These are phyloP conservation scores for Colletotrichum lupini DNA, from an alignment of 2,329 filamentous ascomycete genomes.

Conservation along the genomic window DNA sequence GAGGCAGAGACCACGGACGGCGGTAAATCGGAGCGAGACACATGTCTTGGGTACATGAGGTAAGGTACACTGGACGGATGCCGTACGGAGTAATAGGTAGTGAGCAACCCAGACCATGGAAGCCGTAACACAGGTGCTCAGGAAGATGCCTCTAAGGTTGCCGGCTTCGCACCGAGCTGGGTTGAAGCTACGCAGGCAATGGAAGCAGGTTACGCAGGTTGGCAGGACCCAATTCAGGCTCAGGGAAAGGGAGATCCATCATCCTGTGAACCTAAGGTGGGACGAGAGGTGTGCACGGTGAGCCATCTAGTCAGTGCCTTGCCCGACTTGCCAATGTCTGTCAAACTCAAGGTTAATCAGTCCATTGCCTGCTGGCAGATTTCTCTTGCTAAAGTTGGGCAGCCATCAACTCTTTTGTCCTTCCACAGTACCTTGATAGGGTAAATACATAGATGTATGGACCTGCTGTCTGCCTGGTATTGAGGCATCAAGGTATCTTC, in stretches of 20 bases:
- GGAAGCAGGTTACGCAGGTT: neutral
- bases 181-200: neutral
- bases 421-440: neutral
- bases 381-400: neutral
- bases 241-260: neutral
- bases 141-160: neutral
- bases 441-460: neutral
- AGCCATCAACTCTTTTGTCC: neutral
- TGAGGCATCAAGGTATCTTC: too few species aligned
- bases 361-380: neutral
- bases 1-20: neutral
- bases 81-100: neutral
- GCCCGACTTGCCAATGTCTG: neutral
- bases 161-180: constrained; percentile 17
- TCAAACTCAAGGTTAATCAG: neutral
- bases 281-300: constrained; percentile 14
- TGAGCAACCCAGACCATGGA: neutral
- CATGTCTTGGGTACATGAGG: neutral
- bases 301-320: constrained; percentile 12
- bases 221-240: constrained; percentile 1
- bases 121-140: too few species aligned
- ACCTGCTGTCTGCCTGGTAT: neutral
- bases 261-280: constrained; percentile 17
- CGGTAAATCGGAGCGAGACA: neutral
- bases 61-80: neutral